Base-by-base conservation (phyloP, 352 stramenopile species). In the Labyrinthula sp. region DNA sequence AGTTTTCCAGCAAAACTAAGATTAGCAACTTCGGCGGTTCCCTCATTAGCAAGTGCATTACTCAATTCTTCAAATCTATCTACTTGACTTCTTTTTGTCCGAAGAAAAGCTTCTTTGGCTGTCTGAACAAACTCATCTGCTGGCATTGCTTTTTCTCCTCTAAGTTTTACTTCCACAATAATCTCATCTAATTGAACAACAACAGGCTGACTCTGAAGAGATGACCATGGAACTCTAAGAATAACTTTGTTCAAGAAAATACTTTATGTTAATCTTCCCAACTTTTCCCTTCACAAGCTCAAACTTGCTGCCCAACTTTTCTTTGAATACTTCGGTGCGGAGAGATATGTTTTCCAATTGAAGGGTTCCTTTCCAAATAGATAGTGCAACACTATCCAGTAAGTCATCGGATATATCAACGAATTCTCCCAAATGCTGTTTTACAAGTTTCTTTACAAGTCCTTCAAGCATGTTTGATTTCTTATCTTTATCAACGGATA, bases 121-220 rank as follows among this genome's bases (percentile, higher is more conserved):
- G 20, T 23, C 9, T 12, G 9, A 12, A 23, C 34, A 9, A 37
- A 10, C 15, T 9, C 9, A n/a, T 9, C 15, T 9, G 10, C 34
- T 14, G 9, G 9, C 34, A 37, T 9, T n/a, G n/a, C n/a, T n/a
- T n/a, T n/a, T n/a, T n/a, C n/a, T 10, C 9, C 10, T 9, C 9
- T 30, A 23, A 10, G 9, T 9, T 30, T 9, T 9, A 23, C 14
- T 5, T 54, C 12, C 23, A 25, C 45, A 15, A 50, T 30, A 25
- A 54, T 27, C 26, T 54, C 45, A 8, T 22, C 27, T 6, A 54
- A 38, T 21, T 30, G 22, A 24, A 54, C 39, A 5, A 54, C 45
- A 12, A 54, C 45, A 4, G 45, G 45, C 38, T 54, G 35, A 38
- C 45, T 54, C 25, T 54, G 45, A 35, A 54, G 27, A 20, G 43